Evolutionary conservation across 2,329 filamentous ascomycete genomes (phyloP).

Genomic region (Fusarium torulosum): DNA sequence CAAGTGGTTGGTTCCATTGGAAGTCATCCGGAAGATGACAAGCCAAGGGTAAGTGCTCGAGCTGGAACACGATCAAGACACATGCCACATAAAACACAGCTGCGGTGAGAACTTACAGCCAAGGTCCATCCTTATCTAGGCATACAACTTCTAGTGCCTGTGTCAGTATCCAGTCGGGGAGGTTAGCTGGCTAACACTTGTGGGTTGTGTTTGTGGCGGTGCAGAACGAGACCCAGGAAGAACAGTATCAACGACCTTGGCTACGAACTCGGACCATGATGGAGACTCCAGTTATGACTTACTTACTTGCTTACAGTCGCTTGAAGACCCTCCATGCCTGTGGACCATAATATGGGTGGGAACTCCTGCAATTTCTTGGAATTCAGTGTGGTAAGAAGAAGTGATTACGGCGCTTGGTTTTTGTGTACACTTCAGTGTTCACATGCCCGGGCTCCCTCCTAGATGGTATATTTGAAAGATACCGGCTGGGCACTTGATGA

Average conservation of each 20-base stretch:
- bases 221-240: neutral
- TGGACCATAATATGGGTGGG: no score
- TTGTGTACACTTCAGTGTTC: neutral
- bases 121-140: neutral
- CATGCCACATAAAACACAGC: no score
- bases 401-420: neutral
- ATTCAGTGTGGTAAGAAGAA: neutral
- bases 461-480: neutral
- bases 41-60: no score
- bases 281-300: neutral
- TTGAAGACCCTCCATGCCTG: no score
- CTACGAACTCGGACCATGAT: neutral
- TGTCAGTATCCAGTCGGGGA: neutral
- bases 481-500: neutral
- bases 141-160: neutral
- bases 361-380: no score
- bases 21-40: no score
- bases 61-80: no score
- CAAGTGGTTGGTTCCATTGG: no score
- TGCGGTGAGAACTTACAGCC: no score
- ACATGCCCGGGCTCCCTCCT: neutral
- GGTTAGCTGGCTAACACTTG: neutral
- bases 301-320: neutral
- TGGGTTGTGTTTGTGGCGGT: neutral
- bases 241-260: neutral